Evolutionary conservation across 106 monocot species (phyloP), one percentile per base, ranked within the genome.

Genomic region (Iris macrosiphon): DNA sequence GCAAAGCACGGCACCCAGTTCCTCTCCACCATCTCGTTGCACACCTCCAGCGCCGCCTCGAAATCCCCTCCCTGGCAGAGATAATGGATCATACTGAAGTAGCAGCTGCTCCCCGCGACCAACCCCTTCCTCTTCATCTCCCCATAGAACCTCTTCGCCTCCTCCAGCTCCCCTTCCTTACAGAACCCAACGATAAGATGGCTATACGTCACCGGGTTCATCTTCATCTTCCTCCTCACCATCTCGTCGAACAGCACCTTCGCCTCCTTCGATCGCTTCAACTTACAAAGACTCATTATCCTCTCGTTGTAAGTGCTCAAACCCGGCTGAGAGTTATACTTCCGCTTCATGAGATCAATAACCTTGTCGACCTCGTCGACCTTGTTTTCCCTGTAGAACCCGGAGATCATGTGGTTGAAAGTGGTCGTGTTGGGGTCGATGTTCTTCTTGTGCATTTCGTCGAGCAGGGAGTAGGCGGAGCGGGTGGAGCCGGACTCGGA

Each of bases 1-100:
- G 73, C 67, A 43, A 85, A 95, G 24, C 55, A 27, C 0, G 95
- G 95, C 7, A 82, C 62, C 95, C 89, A 96, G 46, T 96, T 89
- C 71, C 27, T 89, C 31, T 61, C 61, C 70, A 81, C 69, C n/a
- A 65, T 71, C 40, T 82, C 79, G 69, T 61, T 80, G 69, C 48
- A 85, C 18, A 86, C 57, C 14, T 50, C 68, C 68, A 85, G 22
- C 0, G 82, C 89, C 3, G 51, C 55, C 52, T 80, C 86, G 50
- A 86, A 90, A 23, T 96, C 82, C 49, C 72, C 89, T 25, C 86
- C 82, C 54, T 75, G 42, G 35, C 89, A 89, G 26, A 89, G 61
- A 48, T 79, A 79, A 49, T 82, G 60, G 7, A 89, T 70, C 53
- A 86, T 31, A 2, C 71, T 76, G 53, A 83, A 96, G 75, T 90